These are phyloP conservation scores for Chlamydomonas incerta DNA, from an alignment of 139 green algal genomes.

Conservation along the genomic window DNA sequence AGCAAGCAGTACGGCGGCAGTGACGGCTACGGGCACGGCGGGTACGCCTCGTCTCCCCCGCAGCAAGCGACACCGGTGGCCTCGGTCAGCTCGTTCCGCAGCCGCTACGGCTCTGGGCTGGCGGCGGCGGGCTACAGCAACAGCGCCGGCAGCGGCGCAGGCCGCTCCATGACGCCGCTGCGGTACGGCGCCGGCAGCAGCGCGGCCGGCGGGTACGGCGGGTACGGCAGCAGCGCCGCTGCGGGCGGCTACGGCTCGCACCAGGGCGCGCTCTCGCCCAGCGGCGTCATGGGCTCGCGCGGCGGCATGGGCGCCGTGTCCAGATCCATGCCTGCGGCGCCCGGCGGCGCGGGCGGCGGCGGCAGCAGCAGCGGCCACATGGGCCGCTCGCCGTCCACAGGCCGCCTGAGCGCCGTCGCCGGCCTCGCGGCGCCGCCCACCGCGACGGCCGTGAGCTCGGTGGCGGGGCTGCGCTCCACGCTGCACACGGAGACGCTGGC, in stretches of 20 bases:
- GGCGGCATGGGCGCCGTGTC: not conserved
- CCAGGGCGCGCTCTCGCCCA: not conserved
- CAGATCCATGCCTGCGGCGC: constrained; percentile 11
- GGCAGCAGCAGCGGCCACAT: not conserved
- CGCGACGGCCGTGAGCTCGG: not conserved
- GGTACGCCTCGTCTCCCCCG: no score
- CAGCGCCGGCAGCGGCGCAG: not conserved
- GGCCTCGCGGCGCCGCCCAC: constrained; percentile 12
- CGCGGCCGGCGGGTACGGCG: not conserved
- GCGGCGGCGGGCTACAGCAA: not conserved
- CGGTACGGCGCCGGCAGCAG: constrained; percentile 10
- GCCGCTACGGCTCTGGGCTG: not conserved
- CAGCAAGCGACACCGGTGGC: no score
- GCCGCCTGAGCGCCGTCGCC: constrained; percentile 10
- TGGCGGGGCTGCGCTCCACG: constrained; percentile 49
- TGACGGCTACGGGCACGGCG: not conserved
- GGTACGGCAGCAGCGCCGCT: not conserved
- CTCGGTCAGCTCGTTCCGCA: constrained; percentile 26
- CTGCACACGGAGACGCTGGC: constrained; percentile 63
- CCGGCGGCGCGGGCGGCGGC: not conserved
- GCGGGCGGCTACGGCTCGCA: not conserved
- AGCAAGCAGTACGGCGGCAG: constrained; percentile 17
- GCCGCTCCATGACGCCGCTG: constrained; percentile 42
- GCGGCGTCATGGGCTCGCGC: not conserved
- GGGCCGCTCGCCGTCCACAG: constrained; percentile 33